Conservation (phyloP, 257 asterid species). For the Solanum bulbocastanum region DNA sequence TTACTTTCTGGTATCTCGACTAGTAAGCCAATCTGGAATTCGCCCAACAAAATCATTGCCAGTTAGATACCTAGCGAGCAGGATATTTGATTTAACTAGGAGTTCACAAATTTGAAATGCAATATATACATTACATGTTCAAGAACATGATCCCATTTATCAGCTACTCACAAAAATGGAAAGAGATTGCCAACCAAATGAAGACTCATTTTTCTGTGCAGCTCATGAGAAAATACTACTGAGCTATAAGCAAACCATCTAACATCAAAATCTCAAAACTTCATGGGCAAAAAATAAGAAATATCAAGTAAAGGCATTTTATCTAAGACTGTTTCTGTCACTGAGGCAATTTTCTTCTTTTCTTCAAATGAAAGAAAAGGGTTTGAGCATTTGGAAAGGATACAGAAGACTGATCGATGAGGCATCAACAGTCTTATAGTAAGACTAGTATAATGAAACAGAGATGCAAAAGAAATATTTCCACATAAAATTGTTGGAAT, state of each 20-base stretch:
- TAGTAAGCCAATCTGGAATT: slow-evolving; percentile 29
- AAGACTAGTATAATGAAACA: not conserved
- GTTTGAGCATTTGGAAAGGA: not conserved
- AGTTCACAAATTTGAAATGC: not conserved
- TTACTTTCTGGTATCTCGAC: slow-evolving; percentile 16
- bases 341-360: not conserved
- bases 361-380: not conserved
- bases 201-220: not conserved
- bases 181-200: not conserved
- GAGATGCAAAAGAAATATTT: not conserved
- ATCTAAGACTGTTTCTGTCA: not conserved
- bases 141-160: not conserved
- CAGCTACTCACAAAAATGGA: not conserved
- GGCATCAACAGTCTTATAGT: not conserved
- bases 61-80: slow-evolving; percentile 30
- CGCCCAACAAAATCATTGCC: slow-evolving; percentile 39
- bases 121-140: not conserved
- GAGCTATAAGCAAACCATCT: not conserved
- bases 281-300: not conserved
- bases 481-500: not conserved
- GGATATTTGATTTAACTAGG: not conserved
- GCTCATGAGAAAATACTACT: not conserved
- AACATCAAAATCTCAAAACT: not conserved
- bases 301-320: not conserved
- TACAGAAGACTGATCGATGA: not conserved